Evolutionary conservation across 1,284 basidiomycete species (phyloP).

Genomic region (Puccinia coronata): DNA sequence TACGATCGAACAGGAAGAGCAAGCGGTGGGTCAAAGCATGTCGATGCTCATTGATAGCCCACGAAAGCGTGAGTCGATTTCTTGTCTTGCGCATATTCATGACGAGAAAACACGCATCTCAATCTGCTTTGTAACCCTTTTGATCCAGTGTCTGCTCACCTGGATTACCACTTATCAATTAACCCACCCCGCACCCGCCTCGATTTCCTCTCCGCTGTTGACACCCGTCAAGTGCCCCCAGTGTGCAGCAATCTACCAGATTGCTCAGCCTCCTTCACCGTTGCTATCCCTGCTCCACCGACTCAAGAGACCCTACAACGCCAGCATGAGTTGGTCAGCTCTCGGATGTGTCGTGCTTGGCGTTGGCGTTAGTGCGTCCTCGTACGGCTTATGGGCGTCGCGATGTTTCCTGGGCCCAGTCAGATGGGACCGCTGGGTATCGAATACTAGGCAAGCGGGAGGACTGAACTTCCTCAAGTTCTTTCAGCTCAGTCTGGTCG

Average conservation of each 20-base stretch:
- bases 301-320: constrained; percentile 33
- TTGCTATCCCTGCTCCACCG: constrained; percentile 27
- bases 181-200: constrained; percentile 27
- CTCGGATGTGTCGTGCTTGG: constrained; percentile 34
- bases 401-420: constrained; percentile 38
- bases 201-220: constrained; percentile 35
- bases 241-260: constrained; percentile 35
- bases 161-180: constrained; percentile 49
- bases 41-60: constrained; percentile 44
- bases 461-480: constrained; percentile 36
- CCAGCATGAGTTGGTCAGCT: constrained; percentile 37
- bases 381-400: constrained; percentile 45
- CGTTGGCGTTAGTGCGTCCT: constrained; percentile 33
- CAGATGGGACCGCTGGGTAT: constrained; percentile 36
- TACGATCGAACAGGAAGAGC: not conserved
- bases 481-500: constrained; percentile 44
- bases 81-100: not conserved
- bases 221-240: constrained; percentile 43
- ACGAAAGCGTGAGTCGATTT: constrained; percentile 26
- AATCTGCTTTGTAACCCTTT: not conserved
- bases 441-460: not conserved
- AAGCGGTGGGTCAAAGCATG: constrained; percentile 38
- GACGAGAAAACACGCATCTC: not conserved
- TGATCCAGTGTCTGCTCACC: constrained; percentile 43
- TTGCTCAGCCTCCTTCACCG: constrained; percentile 29